Evolutionary conservation across 2,329 filamentous ascomycete species (phyloP), one percentile per base, ranked within the genome.

Genomic region (Cladorrhinum sp.): DNA sequence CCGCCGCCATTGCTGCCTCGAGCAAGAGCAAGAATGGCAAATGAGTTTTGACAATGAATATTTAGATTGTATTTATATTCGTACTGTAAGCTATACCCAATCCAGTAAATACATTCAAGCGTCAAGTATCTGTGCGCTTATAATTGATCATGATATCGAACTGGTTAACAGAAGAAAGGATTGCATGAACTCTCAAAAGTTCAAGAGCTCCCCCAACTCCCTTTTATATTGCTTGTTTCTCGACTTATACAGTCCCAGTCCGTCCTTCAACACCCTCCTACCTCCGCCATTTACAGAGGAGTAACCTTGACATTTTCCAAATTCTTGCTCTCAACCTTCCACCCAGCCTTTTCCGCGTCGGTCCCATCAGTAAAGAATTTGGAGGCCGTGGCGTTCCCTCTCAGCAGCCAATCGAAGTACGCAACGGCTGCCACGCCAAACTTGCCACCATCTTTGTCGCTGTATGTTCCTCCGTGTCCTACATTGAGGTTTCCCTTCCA

Each of bases 1-100:
- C 80, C 18, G 70, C 71, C 12, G 68, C 67, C 2, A 63, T 62
- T 16, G 53, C 58, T 25, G 60, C 62, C 12, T 49, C 60, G 13
- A 23, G 22, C 13, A 55, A 57, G 55, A 24, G 10, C 50, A 63
- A 63, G 49, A 57, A 60, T 41, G 56, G 57, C 58, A 64, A 64
- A 41, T 61, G 52, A 60, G 23, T 49, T 29, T n/a, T 22, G 20
- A 2, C 38, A 49, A 49, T 59, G 55, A 52, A 49, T 25, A 45
- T 52, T 49, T 53, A 32, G 55, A 50, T 8, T 45, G 41, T 45
- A 45, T 45, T 45, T 18, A 20, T 18, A 45, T 45, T 6, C 20
- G 3, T 45, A 20, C 41, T 60, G 55, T 57, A 57, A 22, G 38
- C 57, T 2, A 45, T 45, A 45, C 41, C 41, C 41, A 45, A 45